A percentile compares a stretch with the other conserved stretches of the same genome.
These are phyloP conservation scores for Cordyceps tenuipes DNA, from an alignment of 2,329 filamentous ascomycete species.

Conservation along the genomic window DNA sequence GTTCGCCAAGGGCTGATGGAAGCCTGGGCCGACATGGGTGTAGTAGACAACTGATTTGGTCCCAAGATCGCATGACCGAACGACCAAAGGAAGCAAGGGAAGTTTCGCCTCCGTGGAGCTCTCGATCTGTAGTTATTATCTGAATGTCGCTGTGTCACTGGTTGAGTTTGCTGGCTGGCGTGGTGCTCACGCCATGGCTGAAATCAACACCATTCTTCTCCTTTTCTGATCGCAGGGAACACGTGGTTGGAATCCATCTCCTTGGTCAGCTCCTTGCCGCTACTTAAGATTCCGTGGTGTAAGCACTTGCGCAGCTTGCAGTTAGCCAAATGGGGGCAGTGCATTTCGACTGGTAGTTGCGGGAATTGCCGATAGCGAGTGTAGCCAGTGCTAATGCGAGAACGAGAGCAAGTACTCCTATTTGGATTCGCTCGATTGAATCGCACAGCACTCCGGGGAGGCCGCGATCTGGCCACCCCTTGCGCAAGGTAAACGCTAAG, in stretches of 20 bases:
- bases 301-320: neutral
- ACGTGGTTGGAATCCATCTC: neutral
- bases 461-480: neutral
- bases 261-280: neutral
- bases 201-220: slow-evolving; percentile 14
- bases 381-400: neutral
- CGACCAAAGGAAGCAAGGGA: neutral
- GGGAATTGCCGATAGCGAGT: neutral
- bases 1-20: neutral
- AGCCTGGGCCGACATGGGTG: neutral
- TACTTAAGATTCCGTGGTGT: neutral
- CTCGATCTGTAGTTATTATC: no score
- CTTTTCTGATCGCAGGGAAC: slow-evolving; percentile 16
- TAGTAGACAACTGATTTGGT: neutral
- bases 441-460: neutral
- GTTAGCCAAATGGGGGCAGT: neutral
- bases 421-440: neutral
- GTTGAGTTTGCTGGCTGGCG: neutral
- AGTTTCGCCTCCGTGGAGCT: no score
- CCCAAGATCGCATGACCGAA: neutral
- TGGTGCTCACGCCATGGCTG: neutral
- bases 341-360: neutral
- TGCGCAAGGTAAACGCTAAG: slow-evolving; percentile 1
- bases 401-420: neutral
- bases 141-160: no score